These are phyloP conservation scores for Seiridium unicorne DNA, from an alignment of 2,329 filamentous ascomycete species.

Conservation along the genomic window DNA sequence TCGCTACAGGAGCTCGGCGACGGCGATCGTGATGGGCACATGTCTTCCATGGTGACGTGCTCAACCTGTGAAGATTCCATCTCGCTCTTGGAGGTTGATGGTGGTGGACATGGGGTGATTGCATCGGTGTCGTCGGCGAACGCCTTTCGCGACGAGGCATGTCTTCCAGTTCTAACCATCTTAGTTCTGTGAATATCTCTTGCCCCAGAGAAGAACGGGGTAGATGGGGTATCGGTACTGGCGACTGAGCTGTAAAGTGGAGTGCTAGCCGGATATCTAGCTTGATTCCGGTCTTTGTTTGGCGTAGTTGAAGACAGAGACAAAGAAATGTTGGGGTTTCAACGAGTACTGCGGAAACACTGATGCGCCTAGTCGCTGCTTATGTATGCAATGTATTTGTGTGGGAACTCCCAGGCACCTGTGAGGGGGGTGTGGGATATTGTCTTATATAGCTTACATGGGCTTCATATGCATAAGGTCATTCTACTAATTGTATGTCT, in stretches of 20 bases:
- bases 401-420: background rate
- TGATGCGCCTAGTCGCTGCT: background rate
- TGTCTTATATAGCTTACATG: constrained; percentile 2
- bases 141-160: background rate
- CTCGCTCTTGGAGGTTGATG: background rate
- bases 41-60: background rate
- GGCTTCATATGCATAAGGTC: constrained; percentile 1
- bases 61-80: constrained; percentile 6
- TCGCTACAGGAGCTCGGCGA: background rate
- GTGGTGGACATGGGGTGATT: constrained; percentile 29
- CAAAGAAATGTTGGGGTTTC: too few species aligned
- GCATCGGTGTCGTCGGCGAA: constrained; percentile 28
- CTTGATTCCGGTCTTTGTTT: too few species aligned
- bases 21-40: background rate
- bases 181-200: background rate
- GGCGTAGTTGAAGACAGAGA: too few species aligned
- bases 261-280: background rate
- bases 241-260: too few species aligned
- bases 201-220: background rate
- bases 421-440: background rate
- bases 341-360: too few species aligned
- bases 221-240: background rate
- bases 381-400: background rate
- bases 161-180: background rate
- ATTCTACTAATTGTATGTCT: background rate